phyloP scores from a whole-genome alignment of 306 rosid genomes.

The Vachellia pachyceras region DNA sequence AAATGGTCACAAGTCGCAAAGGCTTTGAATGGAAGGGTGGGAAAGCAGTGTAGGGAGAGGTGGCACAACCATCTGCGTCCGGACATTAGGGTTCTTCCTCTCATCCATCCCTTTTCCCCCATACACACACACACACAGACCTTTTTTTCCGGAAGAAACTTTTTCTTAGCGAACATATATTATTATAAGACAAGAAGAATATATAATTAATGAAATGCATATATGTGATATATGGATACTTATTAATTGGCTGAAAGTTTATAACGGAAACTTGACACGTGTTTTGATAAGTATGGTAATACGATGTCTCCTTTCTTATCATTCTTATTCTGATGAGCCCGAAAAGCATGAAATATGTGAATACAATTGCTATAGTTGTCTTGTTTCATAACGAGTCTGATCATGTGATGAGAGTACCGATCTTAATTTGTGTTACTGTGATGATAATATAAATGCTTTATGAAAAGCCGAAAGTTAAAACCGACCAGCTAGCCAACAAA shows the following conservation, averaged over 20 bases:
- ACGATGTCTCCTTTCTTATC: background rate
- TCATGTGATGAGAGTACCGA: background rate
- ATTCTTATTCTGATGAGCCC: background rate
- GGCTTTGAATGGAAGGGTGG: constrained; percentile 55
- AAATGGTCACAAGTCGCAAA: constrained; percentile 75
- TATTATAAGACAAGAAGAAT: background rate
- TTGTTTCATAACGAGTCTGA: background rate
- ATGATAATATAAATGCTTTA: background rate
- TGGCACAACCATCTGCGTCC: constrained; percentile 86
- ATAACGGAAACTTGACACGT: background rate
- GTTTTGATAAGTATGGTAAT: background rate
- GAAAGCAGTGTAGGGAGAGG: constrained; percentile 84
- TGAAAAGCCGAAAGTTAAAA: background rate
- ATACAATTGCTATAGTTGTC: background rate
- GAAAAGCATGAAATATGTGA: background rate
- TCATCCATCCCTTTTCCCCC: background rate
- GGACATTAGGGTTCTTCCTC: constrained; percentile 61
- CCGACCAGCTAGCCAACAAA: background rate
- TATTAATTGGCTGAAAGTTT: background rate
- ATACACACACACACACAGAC: background rate
- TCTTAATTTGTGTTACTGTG: background rate
- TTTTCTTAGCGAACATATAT: background rate
- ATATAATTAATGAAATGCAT: background rate
- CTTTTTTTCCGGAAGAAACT: background rate
- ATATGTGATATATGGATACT: background rate